Percentiles rank a stretch among this genome's conserved stretches.
Conservation (phyloP, 73 alveolate species). For the Tetrahymena thermophila region DNA sequence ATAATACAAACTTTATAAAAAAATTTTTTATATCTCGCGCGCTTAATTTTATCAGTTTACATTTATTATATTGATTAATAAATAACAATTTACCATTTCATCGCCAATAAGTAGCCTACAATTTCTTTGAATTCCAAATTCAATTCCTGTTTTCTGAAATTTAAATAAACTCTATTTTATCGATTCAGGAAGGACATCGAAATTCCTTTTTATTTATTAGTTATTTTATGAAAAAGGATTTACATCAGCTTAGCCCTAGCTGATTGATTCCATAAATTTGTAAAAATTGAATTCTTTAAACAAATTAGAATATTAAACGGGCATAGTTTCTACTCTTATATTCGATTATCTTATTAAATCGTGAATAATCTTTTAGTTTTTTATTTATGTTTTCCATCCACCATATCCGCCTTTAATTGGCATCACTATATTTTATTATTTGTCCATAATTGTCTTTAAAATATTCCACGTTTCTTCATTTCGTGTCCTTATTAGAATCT, state of each 20-base stretch:
- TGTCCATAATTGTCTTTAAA: neutral
- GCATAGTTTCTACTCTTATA: neutral
- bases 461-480: neutral
- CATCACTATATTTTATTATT: neutral
- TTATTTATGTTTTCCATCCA: neutral
- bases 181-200: conserved; percentile 32
- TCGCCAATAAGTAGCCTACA: conserved; percentile 85
- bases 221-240: neutral
- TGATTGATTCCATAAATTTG: neutral
- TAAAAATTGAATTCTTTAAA: neutral
- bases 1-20: neutral
- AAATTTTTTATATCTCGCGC: neutral
- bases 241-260: neutral
- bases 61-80: no score
- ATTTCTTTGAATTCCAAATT: conserved; percentile 65
- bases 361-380: neutral
- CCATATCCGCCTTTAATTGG: neutral
- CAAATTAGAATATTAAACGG: neutral
- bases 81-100: conserved; percentile 65
- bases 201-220: neutral
- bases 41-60: neutral
- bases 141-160: conserved; percentile 76
- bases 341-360: neutral
- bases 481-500: neutral
- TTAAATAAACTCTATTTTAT: conserved; percentile 42